Percentiles rank a stretch among this genome's conserved stretches.
Conservation (phyloP, 441 rosid species). For the Brassica balearica region DNA sequence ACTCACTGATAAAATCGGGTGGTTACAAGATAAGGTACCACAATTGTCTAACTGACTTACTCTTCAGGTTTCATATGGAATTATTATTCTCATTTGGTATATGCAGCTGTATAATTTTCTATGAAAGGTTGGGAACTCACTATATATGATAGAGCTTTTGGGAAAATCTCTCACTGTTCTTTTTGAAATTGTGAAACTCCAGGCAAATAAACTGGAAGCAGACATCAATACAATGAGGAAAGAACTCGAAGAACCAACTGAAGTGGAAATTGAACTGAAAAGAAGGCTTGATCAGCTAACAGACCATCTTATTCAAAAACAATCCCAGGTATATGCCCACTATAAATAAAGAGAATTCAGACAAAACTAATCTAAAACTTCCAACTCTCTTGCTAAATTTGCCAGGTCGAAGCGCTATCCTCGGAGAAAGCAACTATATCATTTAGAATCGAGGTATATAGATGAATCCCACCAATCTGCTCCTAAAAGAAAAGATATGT, state of each 20-base stretch:
- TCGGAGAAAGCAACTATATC: slow-evolving; percentile 90
- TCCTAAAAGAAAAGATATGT: slow-evolving; percentile 3
- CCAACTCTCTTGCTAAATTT: slow-evolving; percentile 31
- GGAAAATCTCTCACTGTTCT: neutral
- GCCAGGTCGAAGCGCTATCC: slow-evolving; percentile 90
- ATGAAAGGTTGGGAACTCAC: neutral
- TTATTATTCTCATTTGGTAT: slow-evolving; percentile 15
- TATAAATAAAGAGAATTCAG: slow-evolving; percentile 1
- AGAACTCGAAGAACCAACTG: slow-evolving; percentile 89
- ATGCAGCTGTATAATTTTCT: slow-evolving; percentile 8
- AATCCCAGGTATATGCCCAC: slow-evolving; percentile 75
- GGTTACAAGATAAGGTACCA: slow-evolving; percentile 76
- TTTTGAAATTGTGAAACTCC: slow-evolving; percentile 23
- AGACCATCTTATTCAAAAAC: slow-evolving; percentile 69
- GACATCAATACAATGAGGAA: slow-evolving; percentile 73
- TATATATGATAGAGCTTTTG: slow-evolving; percentile 18
- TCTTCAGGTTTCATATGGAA: slow-evolving; percentile 19
- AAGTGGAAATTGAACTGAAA: slow-evolving; percentile 84
- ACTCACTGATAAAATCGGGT: slow-evolving; percentile 67
- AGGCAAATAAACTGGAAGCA: slow-evolving; percentile 72
- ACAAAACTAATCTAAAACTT: slow-evolving; percentile 36
- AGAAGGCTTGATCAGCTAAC: slow-evolving; percentile 8
- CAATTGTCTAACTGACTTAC: slow-evolving; percentile 23
- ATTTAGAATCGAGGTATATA: slow-evolving; percentile 87
- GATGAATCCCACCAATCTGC: slow-evolving; percentile 22